Percentiles rank a stretch among this genome's conserved stretches.
phyloP scores from a whole-genome alignment of 306 rosid genomes.

The Inga oerstediana region DNA sequence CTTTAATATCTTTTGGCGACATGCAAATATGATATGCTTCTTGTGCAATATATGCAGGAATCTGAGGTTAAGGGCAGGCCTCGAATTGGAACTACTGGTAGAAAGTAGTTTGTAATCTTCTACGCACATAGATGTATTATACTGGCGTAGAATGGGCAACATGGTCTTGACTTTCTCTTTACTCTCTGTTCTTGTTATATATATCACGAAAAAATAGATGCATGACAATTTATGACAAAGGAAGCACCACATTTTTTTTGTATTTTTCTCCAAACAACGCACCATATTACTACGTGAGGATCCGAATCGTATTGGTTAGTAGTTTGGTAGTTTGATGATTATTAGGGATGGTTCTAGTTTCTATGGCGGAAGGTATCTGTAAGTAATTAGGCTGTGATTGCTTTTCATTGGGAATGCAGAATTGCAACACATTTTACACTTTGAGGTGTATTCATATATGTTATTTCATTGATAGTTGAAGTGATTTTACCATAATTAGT shows the following conservation, averaged over 20 bases:
- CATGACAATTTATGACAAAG: background rate
- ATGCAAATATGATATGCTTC: constrained; percentile 5
- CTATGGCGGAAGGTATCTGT: background rate
- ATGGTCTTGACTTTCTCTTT: background rate
- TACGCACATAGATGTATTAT: constrained; percentile 20
- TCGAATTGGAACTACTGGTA: background rate
- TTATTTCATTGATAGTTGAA: too few species aligned
- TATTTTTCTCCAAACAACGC: background rate
- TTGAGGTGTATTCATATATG: too few species aligned
- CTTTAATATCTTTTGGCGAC: constrained; percentile 3
- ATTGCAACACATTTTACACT: background rate
- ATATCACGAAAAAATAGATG: background rate
- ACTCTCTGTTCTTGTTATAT: background rate
- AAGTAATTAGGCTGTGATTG: constrained; percentile 8
- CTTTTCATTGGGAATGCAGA: background rate
- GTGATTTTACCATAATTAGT: too few species aligned
- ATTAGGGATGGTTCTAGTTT: constrained; percentile 1
- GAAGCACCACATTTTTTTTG: background rate
- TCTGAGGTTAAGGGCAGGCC: constrained; percentile 10
- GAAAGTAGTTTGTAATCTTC: constrained; percentile 18
- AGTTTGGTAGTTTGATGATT: constrained; percentile 3
- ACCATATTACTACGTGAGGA: background rate
- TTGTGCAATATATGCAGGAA: constrained; percentile 12
- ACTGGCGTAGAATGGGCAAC: background rate
- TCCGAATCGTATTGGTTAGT: constrained; percentile 6